Evolutionary conservation across 176 grass and related monocot genomes (phyloP), one percentile per base, ranked within the genome.

Genomic region (Elaeis guineensis): DNA sequence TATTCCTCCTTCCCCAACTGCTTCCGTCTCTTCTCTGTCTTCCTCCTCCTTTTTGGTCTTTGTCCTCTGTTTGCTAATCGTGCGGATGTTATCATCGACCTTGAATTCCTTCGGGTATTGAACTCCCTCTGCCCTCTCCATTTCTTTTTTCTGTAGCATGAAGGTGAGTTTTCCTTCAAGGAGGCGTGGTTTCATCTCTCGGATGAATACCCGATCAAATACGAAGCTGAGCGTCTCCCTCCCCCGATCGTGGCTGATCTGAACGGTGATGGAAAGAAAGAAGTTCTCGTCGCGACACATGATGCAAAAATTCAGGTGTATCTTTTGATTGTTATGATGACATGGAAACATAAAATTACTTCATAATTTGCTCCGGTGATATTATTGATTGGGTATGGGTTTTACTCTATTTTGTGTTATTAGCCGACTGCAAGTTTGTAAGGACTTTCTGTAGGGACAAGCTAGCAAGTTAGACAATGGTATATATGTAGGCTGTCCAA

Each of bases 161-260:
- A 97, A 29, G 84, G 92, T 21, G 87, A 97, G 69, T 91, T 97
- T 65, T 85, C 84, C 9, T 91, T 97, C 74, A 77, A 67, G 53
- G 93, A 97, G 78, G 79, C 93, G 21, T 97, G 93, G 87, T 86
- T 85, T 67, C 93, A 97, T 68, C 75, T 97, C 61, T 69, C 81
- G 26, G 93, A 97, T 24, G 78, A 90, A 39, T 91, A 80, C 72
- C 87, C 93, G 23, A 85, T 97, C 69, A 88, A 91, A 70, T 82
- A 85, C 49, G 93, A 97, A 25, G 84, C 84, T 12, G 87, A 97
- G 54, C 86, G 87, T 70, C 84, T 91, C 29, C 93, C 87, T 1
- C 87, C 81, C 1, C 92, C 92, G 5, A 67, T 97, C 52, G 69
- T 97, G 58, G 82, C 78, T n/a, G 92, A 97, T 69, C 83, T 97